A percentile compares a stretch with the other conserved stretches of the same genome.
phyloP scores from a whole-genome alignment of 352 stramenopile species.

The Pythium plurisporium region DNA sequence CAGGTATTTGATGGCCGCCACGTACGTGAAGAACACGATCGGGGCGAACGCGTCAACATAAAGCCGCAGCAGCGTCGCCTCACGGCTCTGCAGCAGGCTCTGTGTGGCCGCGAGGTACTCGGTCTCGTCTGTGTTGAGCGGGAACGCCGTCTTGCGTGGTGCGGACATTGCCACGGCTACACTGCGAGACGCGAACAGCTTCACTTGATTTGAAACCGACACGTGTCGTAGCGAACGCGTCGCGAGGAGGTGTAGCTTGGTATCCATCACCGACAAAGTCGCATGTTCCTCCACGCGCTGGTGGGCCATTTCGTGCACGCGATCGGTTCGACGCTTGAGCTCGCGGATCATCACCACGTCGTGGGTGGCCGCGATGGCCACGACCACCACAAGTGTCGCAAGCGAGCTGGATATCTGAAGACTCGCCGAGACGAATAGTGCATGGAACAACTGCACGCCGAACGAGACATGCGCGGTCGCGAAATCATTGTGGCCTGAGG shows the following conservation, averaged over 20 bases:
- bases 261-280: too few relatives aligned
- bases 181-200: too few relatives aligned
- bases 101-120: not conserved
- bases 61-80: slow-evolving; percentile 3
- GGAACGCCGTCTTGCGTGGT: too few relatives aligned
- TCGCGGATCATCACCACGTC: not conserved
- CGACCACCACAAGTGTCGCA: not conserved
- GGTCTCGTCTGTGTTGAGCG: too few relatives aligned
- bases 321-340: not conserved
- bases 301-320: too few relatives aligned
- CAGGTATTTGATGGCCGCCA: not conserved
- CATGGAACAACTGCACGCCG: slow-evolving; percentile 8
- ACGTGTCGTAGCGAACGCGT: too few relatives aligned
- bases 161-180: too few relatives aligned
- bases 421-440: slow-evolving; percentile 4
- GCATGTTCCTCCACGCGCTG: too few relatives aligned
- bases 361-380: not conserved
- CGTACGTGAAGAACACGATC: not conserved
- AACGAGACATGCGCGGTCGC: slow-evolving; percentile 3
- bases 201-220: too few relatives aligned
- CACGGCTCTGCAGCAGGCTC: not conserved
- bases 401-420: slow-evolving; percentile 6
- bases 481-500: not conserved
- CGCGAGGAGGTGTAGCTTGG: too few relatives aligned
- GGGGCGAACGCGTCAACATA: slow-evolving; percentile 14